These are phyloP conservation scores for Neostapfia colusana DNA, from an alignment of 176 grass and related monocot species.

Conservation along the genomic window DNA sequence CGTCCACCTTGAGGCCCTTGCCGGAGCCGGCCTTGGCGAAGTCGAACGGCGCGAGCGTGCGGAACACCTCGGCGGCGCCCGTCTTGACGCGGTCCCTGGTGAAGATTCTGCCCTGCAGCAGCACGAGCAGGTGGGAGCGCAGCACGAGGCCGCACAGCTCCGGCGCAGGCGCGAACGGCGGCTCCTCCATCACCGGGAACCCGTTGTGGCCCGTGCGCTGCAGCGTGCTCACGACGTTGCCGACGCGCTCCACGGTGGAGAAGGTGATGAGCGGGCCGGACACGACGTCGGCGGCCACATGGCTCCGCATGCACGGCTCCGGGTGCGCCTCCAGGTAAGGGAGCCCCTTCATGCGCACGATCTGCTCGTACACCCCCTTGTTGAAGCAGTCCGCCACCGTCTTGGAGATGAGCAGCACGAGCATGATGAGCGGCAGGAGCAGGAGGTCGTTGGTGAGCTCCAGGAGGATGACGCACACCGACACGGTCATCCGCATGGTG, in stretches of 20 bases:
- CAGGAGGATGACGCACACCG: conserved; percentile 75
- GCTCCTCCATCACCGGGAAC: conserved; percentile 62
- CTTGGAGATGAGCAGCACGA: conserved; percentile 67
- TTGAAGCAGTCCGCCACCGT: conserved; percentile 76
- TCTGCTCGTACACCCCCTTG: conserved; percentile 70
- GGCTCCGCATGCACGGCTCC: conserved; percentile 60
- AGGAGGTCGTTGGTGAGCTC: conserved; percentile 70
- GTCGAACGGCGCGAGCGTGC: conserved; percentile 52
- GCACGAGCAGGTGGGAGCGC: conserved; percentile 61
- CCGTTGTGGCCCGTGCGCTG: conserved; percentile 56
- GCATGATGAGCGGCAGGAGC: conserved; percentile 73
- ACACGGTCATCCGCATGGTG: conserved; percentile 82
- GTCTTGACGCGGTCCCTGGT: conserved; percentile 41
- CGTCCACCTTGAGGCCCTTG: conserved; percentile 51
- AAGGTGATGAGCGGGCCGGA: conserved; percentile 56
- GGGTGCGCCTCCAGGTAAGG: conserved; percentile 59
- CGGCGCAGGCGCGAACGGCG: conserved; percentile 46
- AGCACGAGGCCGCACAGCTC: conserved; percentile 69
- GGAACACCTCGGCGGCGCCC: conserved; percentile 44
- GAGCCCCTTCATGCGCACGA: conserved; percentile 69
- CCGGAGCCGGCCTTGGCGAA: conserved; percentile 70
- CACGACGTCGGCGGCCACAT: conserved; percentile 51
- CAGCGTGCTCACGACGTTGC: conserved; percentile 44
- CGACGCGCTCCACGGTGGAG: conserved; percentile 53
- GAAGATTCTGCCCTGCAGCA: conserved; percentile 56